Evolutionary conservation across 176 grass and related monocot species (phyloP), one percentile per base, ranked within the genome.

Genomic region (Oryza officinalis): DNA sequence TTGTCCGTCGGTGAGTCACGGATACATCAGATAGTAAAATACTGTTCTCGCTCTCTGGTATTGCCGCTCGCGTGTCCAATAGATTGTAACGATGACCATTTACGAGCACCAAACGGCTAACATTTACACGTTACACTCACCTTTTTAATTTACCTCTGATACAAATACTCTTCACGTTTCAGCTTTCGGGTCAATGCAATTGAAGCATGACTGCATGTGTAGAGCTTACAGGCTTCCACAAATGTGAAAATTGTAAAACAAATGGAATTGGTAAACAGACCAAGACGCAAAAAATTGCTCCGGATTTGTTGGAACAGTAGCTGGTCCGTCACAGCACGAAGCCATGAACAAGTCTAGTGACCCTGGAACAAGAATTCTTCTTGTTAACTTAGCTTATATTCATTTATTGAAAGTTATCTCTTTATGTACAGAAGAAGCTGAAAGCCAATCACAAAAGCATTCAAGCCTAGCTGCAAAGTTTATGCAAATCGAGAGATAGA

Each of bases 401-500:
- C 50, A 72, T 41, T 82, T 81, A 89, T 37, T 72, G 49, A 75
- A 30, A 59, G 6, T 72, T 77, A 81, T 37, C 6, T 77, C 26
- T 71, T 77, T 82, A 89, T 89, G 83, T 89, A 86, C 83, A 89
- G 10, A 28, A 35, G 27, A 76, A 44, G 71, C 83, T 72, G 77
- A 85, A 75, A 85, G 20, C 50, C 41, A 33, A 33, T 44, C 78
- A 77, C 46, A 65, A 32, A 35, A 81, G 61, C 71, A 64, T 77
- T 77, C 40, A 88, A 72, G 14, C 80, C 77, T 54, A 88, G 80
- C 30, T 40, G 41, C 41, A 65, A 88, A 72, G 66, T 76, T 71
- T 72, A 78, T 63, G 64, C 73, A 77, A 52, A 71, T 63, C 76
- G 5, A 43, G 71, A 76, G 65, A 63, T 64, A 60, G 73, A 25